phyloP scores from a whole-genome alignment of 345 rosid species.

The Populus alba region DNA sequence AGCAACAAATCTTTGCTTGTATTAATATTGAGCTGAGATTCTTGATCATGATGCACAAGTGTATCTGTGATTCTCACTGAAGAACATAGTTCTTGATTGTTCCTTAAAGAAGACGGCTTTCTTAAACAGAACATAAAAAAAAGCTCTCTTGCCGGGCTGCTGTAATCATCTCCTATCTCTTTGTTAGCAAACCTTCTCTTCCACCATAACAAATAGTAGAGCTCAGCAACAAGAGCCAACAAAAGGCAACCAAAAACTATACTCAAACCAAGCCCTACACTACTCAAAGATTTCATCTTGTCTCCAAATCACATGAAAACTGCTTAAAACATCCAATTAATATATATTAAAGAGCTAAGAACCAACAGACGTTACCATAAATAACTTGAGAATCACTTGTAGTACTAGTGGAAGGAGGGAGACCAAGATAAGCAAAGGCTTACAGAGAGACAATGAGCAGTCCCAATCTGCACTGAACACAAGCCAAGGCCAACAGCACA shows the following conservation, averaged over 20 bases:
- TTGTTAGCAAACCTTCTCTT: slow-evolving; percentile 58
- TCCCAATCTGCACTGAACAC: slow-evolving; percentile 32
- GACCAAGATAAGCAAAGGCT: slow-evolving; percentile 1
- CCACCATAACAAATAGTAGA: slow-evolving; percentile 90
- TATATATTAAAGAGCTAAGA: background rate
- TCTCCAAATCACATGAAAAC: slow-evolving; percentile 10
- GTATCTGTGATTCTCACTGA: slow-evolving; percentile 38
- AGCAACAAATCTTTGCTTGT: slow-evolving; percentile 43
- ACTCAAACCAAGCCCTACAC: slow-evolving; percentile 90
- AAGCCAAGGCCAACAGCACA: slow-evolving; percentile 13
- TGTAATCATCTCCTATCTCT: slow-evolving; percentile 53
- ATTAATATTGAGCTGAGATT: slow-evolving; percentile 24
- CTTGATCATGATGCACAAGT: slow-evolving; percentile 29
- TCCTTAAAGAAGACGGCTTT: slow-evolving; percentile 43
- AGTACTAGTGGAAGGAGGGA: background rate
- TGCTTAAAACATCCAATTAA: background rate
- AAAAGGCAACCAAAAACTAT: slow-evolving; percentile 81
- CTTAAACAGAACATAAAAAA: slow-evolving; percentile 73
- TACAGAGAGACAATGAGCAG: slow-evolving; percentile 11
- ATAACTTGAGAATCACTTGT: slow-evolving; percentile 2
- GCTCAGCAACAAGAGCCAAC: slow-evolving; percentile 78
- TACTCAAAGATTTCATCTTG: slow-evolving; percentile 83
- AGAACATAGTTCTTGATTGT: slow-evolving; percentile 34
- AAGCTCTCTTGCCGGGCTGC: slow-evolving; percentile 72
- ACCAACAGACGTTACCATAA: slow-evolving; percentile 11